These are phyloP conservation scores for Pleoardoris graminearum DNA, from an alignment of 2,329 filamentous ascomycete species.

Conservation along the genomic window DNA sequence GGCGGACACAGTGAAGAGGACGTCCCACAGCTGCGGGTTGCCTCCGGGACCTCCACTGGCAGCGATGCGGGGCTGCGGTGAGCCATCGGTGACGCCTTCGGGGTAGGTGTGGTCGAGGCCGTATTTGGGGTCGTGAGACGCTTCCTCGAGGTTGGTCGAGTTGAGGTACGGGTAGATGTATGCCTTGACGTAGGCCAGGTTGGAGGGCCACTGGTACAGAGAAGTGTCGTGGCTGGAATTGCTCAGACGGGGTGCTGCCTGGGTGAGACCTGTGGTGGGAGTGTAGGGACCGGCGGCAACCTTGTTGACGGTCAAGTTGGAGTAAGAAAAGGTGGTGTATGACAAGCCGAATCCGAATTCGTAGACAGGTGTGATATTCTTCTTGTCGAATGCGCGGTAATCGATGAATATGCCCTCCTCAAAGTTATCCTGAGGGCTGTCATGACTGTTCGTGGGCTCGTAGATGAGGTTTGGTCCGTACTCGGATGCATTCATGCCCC, in stretches of 20 bases:
- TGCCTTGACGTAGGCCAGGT: conserved; percentile 55
- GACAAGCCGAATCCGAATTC: conserved; percentile 81
- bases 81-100: conserved; percentile 58
- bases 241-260: conserved; percentile 66
- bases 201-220: conserved; percentile 70
- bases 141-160: conserved; percentile 60
- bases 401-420: conserved; percentile 81
- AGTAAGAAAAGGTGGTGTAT: conserved; percentile 78
- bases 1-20: conserved; percentile 68
- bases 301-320: conserved; percentile 64
- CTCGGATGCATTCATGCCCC: conserved; percentile 67
- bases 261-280: conserved; percentile 65
- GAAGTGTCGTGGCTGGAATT: conserved; percentile 64
- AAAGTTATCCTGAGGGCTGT: conserved; percentile 72
- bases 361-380: conserved; percentile 69
- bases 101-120: conserved; percentile 64
- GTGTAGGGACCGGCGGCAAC: conserved; percentile 57
- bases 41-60: conserved; percentile 68
- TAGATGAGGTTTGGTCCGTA: conserved; percentile 72
- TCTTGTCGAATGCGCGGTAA: conserved; percentile 73
- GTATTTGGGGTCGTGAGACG: conserved; percentile 63
- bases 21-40: conserved; percentile 67
- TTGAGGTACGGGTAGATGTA: conserved; percentile 77
- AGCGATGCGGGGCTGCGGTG: conserved; percentile 61
- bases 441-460: conserved; percentile 67